phyloP scores from a whole-genome alignment of 768 basidiomycete species.

The Lentinula lateritia region DNA sequence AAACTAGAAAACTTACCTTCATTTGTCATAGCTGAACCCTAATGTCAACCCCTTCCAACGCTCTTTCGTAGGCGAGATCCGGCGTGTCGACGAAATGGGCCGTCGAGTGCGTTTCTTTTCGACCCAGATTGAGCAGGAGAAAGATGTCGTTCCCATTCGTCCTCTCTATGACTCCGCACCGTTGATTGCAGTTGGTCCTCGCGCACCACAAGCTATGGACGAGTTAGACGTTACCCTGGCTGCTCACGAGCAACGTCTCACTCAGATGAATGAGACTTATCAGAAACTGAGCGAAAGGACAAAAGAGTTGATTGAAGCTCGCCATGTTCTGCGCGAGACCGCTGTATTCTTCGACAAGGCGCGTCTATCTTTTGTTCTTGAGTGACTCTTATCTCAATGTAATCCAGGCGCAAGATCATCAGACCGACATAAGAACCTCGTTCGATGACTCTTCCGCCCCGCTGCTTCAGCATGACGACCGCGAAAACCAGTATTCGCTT shows the following conservation, averaged over 20 bases:
- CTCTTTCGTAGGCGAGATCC: conserved; percentile 93
- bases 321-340: conserved; percentile 92
- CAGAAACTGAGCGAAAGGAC: conserved; percentile 81
- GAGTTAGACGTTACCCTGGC: conserved; percentile 84
- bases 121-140: conserved; percentile 81
- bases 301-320: conserved; percentile 85
- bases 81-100: conserved; percentile 93
- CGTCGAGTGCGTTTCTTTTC: conserved; percentile 90
- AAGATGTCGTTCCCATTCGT: conserved; percentile 75
- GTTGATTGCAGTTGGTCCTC: conserved; percentile 84
- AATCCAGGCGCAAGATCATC: conserved; percentile 68
- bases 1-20: conserved; percentile 4
- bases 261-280: conserved; percentile 91
- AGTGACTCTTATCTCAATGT: conserved; percentile 8
- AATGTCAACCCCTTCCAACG: conserved; percentile 97
- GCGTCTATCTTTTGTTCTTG: conserved; percentile 14
- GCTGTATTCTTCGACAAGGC: conserved; percentile 92
- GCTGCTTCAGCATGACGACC: conserved; percentile 87
- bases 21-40: conserved; percentile 71
- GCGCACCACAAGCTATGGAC: conserved; percentile 90
- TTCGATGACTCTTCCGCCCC: conserved; percentile 91
- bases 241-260: conserved; percentile 80
- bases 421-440: conserved; percentile 77
- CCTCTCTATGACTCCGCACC: conserved; percentile 84
- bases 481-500: conserved; percentile 55